Conservation (phyloP, 345 rosid species). For the Pelargonium nanum region DNA sequence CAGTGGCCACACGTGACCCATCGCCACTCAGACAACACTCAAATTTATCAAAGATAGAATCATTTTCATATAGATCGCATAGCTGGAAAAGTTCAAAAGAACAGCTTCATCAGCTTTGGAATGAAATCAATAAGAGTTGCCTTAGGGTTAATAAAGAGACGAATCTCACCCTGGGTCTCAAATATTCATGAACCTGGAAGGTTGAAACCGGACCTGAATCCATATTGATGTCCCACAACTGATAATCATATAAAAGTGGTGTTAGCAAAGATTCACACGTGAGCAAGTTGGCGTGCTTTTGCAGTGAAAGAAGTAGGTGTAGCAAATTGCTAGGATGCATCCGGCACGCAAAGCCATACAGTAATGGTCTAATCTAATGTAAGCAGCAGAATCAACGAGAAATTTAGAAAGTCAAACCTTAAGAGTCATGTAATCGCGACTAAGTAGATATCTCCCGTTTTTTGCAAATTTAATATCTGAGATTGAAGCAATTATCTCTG, state of each 20-base stretch:
- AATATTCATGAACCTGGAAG: constrained; percentile 70
- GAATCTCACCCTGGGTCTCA: constrained; percentile 61
- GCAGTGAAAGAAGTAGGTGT: too few relatives aligned
- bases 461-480: constrained; percentile 90
- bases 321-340: too few relatives aligned
- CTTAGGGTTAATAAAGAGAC: too few relatives aligned
- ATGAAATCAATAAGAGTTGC: neutral
- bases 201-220: constrained; percentile 89
- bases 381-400: neutral
- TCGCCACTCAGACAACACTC: constrained; percentile 96
- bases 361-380: too few relatives aligned
- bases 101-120: constrained; percentile 2
- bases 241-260: constrained; percentile 8
- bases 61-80: constrained; percentile 95
- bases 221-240: constrained; percentile 84
- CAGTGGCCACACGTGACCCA: constrained; percentile 86
- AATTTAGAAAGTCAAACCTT: constrained; percentile 44
- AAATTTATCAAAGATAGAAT: constrained; percentile 94
- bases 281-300: too few relatives aligned
- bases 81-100: constrained; percentile 42
- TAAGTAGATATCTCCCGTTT: constrained; percentile 82
- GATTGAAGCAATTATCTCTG: constrained; percentile 97
- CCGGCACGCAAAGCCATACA: too few relatives aligned
- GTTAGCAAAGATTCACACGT: too few relatives aligned
- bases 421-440: constrained; percentile 99